phyloP scores from a whole-genome alignment of 805 yeast species.

The Starmerella floricola region DNA sequence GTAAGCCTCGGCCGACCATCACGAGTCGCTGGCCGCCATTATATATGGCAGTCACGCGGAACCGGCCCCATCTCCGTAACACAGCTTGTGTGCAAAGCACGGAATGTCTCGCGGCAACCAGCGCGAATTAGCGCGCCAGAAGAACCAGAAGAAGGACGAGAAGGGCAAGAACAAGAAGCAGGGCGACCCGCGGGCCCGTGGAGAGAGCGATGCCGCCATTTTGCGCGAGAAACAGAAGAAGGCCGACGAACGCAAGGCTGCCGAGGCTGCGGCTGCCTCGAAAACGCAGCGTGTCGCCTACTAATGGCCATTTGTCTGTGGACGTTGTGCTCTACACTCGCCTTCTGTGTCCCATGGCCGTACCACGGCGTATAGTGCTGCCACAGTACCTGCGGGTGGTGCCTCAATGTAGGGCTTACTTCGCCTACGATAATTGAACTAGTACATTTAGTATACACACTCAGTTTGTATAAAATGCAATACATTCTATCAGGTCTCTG shows the following conservation, averaged over 20 bases:
- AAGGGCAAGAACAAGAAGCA: constrained; percentile 54
- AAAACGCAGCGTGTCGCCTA: constrained; percentile 9
- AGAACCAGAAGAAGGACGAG: constrained; percentile 69
- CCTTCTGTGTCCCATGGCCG: too few species aligned
- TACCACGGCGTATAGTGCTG: too few species aligned
- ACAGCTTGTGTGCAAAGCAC: background rate
- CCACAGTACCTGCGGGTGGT: too few species aligned
- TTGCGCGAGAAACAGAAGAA: constrained; percentile 80
- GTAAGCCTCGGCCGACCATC: too few species aligned
- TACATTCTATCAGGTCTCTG: too few species aligned
- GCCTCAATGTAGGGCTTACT: too few species aligned
- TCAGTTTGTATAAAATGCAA: too few species aligned
- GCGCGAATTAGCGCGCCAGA: constrained; percentile 85
- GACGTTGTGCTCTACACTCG: background rate
- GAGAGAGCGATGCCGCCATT: constrained; percentile 82
- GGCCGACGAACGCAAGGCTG: constrained; percentile 37
- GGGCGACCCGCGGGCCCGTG: constrained; percentile 78
- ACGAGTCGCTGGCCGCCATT: too few species aligned
- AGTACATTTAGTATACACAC: too few species aligned
- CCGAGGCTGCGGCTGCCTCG: constrained; percentile 10
- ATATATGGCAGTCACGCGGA: too few species aligned
- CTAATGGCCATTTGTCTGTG: background rate
- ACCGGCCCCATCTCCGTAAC: background rate
- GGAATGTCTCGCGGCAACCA: constrained; percentile 95
- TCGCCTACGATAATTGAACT: too few species aligned